Percentiles rank a stretch among this genome's conserved stretches.
Evolutionary conservation across 2,329 filamentous ascomycete genomes (phyloP).

Genomic region (Ophiostoma sp.): DNA sequence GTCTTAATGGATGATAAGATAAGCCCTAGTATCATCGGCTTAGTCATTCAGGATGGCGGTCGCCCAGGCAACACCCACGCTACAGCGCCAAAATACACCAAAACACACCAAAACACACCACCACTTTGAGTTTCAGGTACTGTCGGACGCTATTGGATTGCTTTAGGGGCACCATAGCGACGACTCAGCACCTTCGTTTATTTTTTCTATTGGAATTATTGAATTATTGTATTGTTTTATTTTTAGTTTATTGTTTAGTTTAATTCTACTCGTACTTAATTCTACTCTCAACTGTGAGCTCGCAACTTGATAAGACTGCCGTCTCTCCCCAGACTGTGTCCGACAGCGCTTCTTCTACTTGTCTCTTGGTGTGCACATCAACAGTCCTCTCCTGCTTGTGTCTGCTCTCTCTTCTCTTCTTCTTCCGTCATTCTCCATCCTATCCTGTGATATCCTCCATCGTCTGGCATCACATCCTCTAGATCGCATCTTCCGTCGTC

Average conservation of each 20-base stretch:
- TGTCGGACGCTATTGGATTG: not conserved
- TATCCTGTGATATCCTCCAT: no score
- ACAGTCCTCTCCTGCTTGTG: not conserved
- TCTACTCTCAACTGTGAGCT: not conserved
- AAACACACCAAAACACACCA: not conserved
- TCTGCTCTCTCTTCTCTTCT: not conserved
- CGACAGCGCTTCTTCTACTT: slow-evolving; percentile 7
- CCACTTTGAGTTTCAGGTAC: not conserved
- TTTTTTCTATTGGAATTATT: slow-evolving; percentile 3
- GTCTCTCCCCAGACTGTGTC: slow-evolving; percentile 1
- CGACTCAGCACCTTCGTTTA: not conserved
- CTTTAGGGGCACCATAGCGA: not conserved
- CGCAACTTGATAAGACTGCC: slow-evolving; percentile 1
- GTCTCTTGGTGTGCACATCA: slow-evolving; percentile 9
- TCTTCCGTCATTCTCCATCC: not conserved
- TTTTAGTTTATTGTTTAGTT: not conserved
- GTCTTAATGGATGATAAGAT: not conserved
- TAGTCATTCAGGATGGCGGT: not conserved
- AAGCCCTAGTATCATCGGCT: not conserved
- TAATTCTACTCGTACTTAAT: not conserved
- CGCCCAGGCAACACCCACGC: not conserved
- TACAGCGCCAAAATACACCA: not conserved
- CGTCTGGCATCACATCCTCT: not conserved
- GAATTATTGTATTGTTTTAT: not conserved
- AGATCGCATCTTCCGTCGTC: not conserved